Evolutionary conservation across 1,139 yeast species (phyloP), one percentile per base, ranked within the genome.

Genomic region (Hansenula lynferdii): DNA sequence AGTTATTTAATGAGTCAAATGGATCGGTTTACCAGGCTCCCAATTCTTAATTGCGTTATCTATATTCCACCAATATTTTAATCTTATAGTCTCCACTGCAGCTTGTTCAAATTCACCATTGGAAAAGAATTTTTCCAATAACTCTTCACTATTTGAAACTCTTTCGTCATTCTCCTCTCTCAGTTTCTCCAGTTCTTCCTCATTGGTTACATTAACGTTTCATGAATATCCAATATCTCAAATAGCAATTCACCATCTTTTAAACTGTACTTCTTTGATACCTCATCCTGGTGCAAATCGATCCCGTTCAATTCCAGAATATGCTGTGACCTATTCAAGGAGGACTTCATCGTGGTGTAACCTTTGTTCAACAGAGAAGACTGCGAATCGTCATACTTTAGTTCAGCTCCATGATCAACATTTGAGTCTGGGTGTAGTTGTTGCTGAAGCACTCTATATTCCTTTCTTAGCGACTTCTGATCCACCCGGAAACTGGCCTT

Each of bases 61-160:
- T 31, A 90, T 78, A 55, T 85, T 89, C 35, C 72, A 73, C 95
- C 96, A 90, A 57, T 89, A 92, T 56, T 85, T 85, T 45, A 92
- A 63, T 47, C 75, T 73, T 22, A 87, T 76, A 1, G 95, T 83
- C 43, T 80, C 79, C 43, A 73, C 62, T 42, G 83, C 76, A 20
- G 94, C 82, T 3, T 40, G 31, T 18, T 76, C 73, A 69, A 80
- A 73, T 39, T 77, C 67, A 17, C 61, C 58, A 0, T 42, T 26
- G 2, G 50, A 49, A 45, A 71, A 72, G 6, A 72, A 65, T 6
- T 52, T 45, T 3, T 61, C 63, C 36, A 75, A 56, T 4, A 42
- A 44, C 2, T 58, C 43, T 8, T 70, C 72, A 3, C 68, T 51
- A 2, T 57, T 47, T 11, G 51, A 41, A n/a, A 51, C 37, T 11